Evolutionary conservation across 306 rosid species (phyloP), one percentile per base, ranked within the genome.

Genomic region (Alnus glutinosa): DNA sequence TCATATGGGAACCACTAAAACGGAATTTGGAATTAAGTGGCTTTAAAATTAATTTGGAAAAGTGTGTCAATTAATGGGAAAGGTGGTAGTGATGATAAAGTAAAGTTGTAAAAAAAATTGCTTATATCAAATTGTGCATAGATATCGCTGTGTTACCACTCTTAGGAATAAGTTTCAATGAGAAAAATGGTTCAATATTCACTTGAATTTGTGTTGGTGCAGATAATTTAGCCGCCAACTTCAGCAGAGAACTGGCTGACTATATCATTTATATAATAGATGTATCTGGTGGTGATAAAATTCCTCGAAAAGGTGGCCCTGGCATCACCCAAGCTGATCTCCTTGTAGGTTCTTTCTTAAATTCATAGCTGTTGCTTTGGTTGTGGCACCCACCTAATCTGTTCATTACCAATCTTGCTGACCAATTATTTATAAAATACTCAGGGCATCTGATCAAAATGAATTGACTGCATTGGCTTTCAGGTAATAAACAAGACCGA

Each of bases 261-360:
- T 93, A 93, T 87, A 95, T 95, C 77, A 95, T 95, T 63, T 95
- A 95, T 85, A 95, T 95, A 72, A 95, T 95, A 74, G 99, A 95
- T 78, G 99, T 95, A 50, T 95, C 99, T 63, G 99, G 73, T 15
- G 99, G 99, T 44, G 99, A 95, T 79, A 95, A 95, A 87, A 95
- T 95, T 85, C 99, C 99, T 57, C 86, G 99, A 67, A 95, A 95
- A 89, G 99, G 99, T 55, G 99, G 99, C 75, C 99, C 99, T 48
- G 99, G 99, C 23, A 95, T 95, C 90, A 95, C 99, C 37, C 99
- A 95, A 81, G 99, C 99, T n/a, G 98, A 95, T 85, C 99, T 95
- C 75, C 96, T 95, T 46, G 99, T 95, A 85, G 11, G 97, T 86
- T 67, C 48, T 71, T 72, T 75, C 15, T 15, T 47, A 62, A 50